These are phyloP conservation scores for Lathyrus sativus DNA, from an alignment of 306 rosid genomes.

Conservation along the genomic window DNA sequence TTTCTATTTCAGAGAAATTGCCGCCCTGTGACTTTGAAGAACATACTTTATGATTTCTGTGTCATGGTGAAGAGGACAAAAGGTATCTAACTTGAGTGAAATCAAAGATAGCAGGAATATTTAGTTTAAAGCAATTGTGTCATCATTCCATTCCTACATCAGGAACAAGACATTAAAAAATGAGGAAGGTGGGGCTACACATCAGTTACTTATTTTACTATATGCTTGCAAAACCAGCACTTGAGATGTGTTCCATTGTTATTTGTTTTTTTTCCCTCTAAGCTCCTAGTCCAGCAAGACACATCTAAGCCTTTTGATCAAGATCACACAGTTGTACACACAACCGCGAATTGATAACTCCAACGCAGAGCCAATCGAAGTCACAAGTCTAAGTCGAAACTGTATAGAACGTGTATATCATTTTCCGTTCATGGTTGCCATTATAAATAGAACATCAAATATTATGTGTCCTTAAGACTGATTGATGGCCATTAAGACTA, in stretches of 20 bases:
- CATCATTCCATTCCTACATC: conserved; percentile 41
- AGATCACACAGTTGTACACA: too few species aligned
- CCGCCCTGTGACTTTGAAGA: conserved; percentile 37
- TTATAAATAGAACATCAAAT: too few species aligned
- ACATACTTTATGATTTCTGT: conserved; percentile 38
- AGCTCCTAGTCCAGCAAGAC: conserved; percentile 24
- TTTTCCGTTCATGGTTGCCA: too few species aligned
- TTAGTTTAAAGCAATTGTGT: conserved; percentile 39
- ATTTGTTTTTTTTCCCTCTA: conserved; percentile 21
- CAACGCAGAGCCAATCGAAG: too few species aligned
- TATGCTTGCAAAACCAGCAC: conserved; percentile 29
- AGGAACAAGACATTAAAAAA: conserved; percentile 23
- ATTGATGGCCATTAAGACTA: too few species aligned
- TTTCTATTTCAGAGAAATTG: conserved; percentile 21
- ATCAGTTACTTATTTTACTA: conserved; percentile 21
- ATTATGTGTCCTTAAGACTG: too few species aligned
- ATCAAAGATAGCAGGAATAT: conserved; percentile 44
- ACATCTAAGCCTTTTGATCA: neutral
- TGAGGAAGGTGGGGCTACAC: conserved; percentile 35
- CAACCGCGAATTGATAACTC: too few species aligned
- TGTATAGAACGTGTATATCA: too few species aligned
- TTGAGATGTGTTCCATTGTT: conserved; percentile 15
- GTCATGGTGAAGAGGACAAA: conserved; percentile 32
- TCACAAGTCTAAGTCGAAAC: too few species aligned
- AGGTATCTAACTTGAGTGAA: conserved; percentile 43